Percentiles rank a stretch among this genome's conserved stretches.
These are phyloP conservation scores for Pleurotus cornucopiae DNA, from an alignment of 768 basidiomycete genomes.

Conservation along the genomic window DNA sequence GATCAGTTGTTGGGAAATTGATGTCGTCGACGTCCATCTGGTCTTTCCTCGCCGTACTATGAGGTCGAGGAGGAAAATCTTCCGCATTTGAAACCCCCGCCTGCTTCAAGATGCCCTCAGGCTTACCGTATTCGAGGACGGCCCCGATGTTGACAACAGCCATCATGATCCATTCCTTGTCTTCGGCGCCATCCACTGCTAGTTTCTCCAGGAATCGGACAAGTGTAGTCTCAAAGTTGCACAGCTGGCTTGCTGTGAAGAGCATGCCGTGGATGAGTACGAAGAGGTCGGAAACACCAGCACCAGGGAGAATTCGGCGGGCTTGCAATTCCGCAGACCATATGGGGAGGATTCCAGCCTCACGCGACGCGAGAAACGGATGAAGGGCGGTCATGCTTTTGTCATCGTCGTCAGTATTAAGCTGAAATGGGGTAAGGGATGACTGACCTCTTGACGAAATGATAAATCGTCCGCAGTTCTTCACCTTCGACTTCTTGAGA, in stretches of 20 bases:
- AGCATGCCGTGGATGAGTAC: slow-evolving; percentile 95
- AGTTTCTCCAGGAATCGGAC: slow-evolving; percentile 88
- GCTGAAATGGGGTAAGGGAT: slow-evolving; percentile 8
- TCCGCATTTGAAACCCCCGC: slow-evolving; percentile 45
- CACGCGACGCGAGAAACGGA: slow-evolving; percentile 82
- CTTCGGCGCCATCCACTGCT: slow-evolving; percentile 73
- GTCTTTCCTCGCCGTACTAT: slow-evolving; percentile 42
- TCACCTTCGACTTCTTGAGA: slow-evolving; percentile 80
- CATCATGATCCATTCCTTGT: slow-evolving; percentile 97
- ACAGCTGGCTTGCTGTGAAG: slow-evolving; percentile 91
- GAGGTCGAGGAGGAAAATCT: slow-evolving; percentile 23
- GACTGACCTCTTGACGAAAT: slow-evolving; percentile 88
- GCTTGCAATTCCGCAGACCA: slow-evolving; percentile 78
- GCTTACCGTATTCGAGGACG: slow-evolving; percentile 83
- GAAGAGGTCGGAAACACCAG: slow-evolving; percentile 73
- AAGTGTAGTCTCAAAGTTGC: slow-evolving; percentile 80
- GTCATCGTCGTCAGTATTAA: slow-evolving; percentile 4
- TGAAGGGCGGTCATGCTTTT: slow-evolving; percentile 86
- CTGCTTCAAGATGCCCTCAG: slow-evolving; percentile 64
- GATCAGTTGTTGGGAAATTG: slow-evolving; percentile 23
- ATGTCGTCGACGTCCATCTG: slow-evolving; percentile 59
- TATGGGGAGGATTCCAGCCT: slow-evolving; percentile 75
- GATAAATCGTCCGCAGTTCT: slow-evolving; percentile 83
- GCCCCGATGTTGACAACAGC: slow-evolving; percentile 78
- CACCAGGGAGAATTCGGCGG: slow-evolving; percentile 72